Evolutionary conservation across 768 basidiomycete species (phyloP), one percentile per base, ranked within the genome.

Genomic region (Leccinellum luteum): DNA sequence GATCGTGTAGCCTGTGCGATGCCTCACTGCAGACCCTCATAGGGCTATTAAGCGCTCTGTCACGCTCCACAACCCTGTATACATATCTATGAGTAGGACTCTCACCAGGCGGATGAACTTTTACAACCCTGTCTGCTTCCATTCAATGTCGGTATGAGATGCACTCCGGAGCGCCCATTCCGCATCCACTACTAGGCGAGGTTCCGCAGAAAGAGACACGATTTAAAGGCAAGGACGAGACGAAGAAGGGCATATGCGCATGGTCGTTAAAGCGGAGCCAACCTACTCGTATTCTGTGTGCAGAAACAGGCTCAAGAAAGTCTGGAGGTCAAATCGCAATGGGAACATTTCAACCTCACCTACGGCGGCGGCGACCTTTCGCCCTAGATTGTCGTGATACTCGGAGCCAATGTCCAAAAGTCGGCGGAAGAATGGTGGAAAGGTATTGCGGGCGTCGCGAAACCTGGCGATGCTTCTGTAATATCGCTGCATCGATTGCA

Each of bases 361-460:
- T 68, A 68, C 15, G 63, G 67, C 3, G n/a, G n/a, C n/a, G 67
- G 67, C 10, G 68, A 67, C 19, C 66, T 68, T 48, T 64, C 67
- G 8, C 68, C 67, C 25, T 60, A 62, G 21, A 58, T 69, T 8
- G 58, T 67, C n/a, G 31, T 69, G 17, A 12, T 68, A 44, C 48
- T 58, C 6, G 68, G 68, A 45, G 61, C 63, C 5, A 51, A 35
- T 4, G 54, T 62, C 23, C 63, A 63, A 30, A 12, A 3, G 25
- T 62, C 68, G 7, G 68, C 63, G 28, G 54, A 58, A 21, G 48
- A 65, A 44, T 69, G 65, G 68, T 67, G 68, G 61, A 52, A 25
- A 5, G 25, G 25, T 28, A 28, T 49, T 6, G 31, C 60, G 5
- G 58, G 55, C 19, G 6, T n/a, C 17, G 43, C 28, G 12, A 34